Percentiles rank a stretch among this genome's conserved stretches.
Conservation (phyloP, 345 rosid genomes). For the Rhodomyrtus tomentosa region DNA sequence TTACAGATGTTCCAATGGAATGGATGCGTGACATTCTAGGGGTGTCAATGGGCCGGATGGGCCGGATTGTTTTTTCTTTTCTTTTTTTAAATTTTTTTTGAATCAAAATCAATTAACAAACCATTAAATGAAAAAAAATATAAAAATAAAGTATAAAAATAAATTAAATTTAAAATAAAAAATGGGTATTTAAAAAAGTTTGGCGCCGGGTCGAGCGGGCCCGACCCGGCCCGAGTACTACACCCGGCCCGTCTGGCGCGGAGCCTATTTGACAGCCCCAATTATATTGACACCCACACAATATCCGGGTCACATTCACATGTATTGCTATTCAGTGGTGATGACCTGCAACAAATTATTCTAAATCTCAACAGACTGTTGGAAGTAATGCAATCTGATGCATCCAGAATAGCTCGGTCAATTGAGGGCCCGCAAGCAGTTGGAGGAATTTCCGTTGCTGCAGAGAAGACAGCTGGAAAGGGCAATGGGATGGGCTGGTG, state of each 20-base stretch:
- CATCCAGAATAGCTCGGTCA: conserved; percentile 47
- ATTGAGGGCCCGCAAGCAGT: conserved; percentile 65
- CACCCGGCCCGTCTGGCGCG: no score
- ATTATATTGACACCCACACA: conserved; percentile 41
- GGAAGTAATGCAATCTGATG: conserved; percentile 48
- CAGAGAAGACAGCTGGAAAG: conserved; percentile 94
- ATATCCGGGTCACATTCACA: conserved; percentile 39
- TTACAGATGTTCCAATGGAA: conserved; percentile 75
- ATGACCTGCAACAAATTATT: conserved; percentile 38
- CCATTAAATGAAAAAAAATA: no score
- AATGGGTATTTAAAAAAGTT: no score
- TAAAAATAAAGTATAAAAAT: no score
- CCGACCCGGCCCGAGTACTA: no score
- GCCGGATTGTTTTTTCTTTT: no score
- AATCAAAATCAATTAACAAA: no score
- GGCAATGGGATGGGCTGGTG: conserved; percentile 97
- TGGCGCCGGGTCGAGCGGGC: no score
- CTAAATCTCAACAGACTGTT: conserved; percentile 51
- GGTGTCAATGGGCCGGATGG: no score
- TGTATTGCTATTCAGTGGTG: conserved; percentile 38
- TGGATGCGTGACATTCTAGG: conserved; percentile 70
- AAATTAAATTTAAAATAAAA: no score
- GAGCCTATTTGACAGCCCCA: no score
- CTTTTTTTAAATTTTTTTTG: no score
- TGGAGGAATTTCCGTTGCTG: conserved; percentile 51